phyloP scores from a whole-genome alignment of 352 stramenopile genomes.

The Phytophthora fragariaefolia region DNA sequence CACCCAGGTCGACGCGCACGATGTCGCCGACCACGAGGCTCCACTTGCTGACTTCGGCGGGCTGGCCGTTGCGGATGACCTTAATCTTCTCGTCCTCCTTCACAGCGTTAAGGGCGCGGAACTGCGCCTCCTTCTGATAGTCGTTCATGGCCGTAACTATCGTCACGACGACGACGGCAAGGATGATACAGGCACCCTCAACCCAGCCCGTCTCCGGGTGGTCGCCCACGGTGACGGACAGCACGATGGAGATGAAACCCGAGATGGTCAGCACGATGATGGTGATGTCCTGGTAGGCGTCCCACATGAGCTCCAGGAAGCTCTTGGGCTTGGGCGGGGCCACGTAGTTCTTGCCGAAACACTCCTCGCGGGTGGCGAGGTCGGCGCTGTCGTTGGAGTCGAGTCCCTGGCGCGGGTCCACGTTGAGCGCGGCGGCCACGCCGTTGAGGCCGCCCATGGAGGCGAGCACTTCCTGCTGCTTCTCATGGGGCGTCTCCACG shows the following conservation, averaged over 20 bases:
- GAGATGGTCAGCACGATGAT: slow-evolving; percentile 90
- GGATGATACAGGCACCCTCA: slow-evolving; percentile 90
- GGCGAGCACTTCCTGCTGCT: slow-evolving; percentile 47
- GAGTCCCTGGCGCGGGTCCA: slow-evolving; percentile 56
- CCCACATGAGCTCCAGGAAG: slow-evolving; percentile 87
- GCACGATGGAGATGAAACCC: slow-evolving; percentile 82
- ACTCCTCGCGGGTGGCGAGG: slow-evolving; percentile 45
- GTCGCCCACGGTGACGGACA: slow-evolving; percentile 62
- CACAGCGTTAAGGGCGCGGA: slow-evolving; percentile 79
- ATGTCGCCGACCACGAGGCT: slow-evolving; percentile 92
- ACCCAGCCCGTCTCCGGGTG: slow-evolving; percentile 79
- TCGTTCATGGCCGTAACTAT: slow-evolving; percentile 90
- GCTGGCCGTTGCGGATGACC: slow-evolving; percentile 68
- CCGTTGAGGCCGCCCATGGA: slow-evolving; percentile 57
- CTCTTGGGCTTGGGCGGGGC: slow-evolving; percentile 53
- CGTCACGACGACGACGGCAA: slow-evolving; percentile 89
- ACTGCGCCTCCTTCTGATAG: slow-evolving; percentile 93
- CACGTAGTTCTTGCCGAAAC: slow-evolving; percentile 75
- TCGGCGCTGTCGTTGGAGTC: slow-evolving; percentile 49
- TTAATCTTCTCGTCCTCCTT: slow-evolving; percentile 86
- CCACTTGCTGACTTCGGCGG: slow-evolving; percentile 68
- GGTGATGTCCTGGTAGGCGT: slow-evolving; percentile 91
- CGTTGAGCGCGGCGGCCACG: slow-evolving; percentile 51
- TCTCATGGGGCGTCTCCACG: slow-evolving; percentile 69
- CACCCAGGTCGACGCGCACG: slow-evolving; percentile 80